These are phyloP conservation scores for Fraxinus sp. DNA, from an alignment of 305 asterid genomes.

Conservation along the genomic window DNA sequence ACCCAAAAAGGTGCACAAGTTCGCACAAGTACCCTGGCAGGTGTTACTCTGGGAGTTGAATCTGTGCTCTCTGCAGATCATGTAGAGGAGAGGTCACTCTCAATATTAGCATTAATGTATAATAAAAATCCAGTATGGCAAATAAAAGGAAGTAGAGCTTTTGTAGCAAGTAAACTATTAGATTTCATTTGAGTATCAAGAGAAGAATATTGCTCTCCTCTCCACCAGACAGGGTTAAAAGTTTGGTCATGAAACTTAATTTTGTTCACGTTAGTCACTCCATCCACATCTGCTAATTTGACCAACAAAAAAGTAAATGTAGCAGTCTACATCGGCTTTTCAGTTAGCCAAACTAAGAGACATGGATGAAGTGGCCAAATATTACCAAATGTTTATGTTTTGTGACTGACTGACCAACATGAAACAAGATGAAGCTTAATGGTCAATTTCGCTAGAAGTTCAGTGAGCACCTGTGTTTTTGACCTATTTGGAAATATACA, in stretches of 20 bases:
- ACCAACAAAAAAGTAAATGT: neutral
- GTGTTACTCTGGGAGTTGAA: conserved; percentile 36
- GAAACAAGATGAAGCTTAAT: neutral
- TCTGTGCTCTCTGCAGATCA: conserved; percentile 46
- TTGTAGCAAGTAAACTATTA: neutral
- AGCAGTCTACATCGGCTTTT: neutral
- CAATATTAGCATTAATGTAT: conserved; percentile 1
- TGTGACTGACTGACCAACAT: neutral
- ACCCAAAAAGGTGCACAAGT: conserved; percentile 9
- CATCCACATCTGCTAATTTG: neutral
- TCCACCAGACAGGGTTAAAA: neutral
- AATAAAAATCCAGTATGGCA: neutral
- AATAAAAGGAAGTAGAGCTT: neutral
- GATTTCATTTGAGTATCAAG: neutral
- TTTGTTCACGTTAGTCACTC: neutral
- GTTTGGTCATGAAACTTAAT: neutral
- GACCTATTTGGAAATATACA: neutral
- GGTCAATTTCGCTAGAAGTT: neutral
- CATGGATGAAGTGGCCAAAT: neutral
- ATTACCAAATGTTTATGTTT: neutral
- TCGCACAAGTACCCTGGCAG: conserved; percentile 45
- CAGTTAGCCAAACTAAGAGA: neutral
- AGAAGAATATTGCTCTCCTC: neutral
- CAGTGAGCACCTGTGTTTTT: neutral
- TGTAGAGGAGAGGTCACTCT: conserved; percentile 14